phyloP scores from a whole-genome alignment of 257 asterid genomes.

The Scutellaria barbata region DNA sequence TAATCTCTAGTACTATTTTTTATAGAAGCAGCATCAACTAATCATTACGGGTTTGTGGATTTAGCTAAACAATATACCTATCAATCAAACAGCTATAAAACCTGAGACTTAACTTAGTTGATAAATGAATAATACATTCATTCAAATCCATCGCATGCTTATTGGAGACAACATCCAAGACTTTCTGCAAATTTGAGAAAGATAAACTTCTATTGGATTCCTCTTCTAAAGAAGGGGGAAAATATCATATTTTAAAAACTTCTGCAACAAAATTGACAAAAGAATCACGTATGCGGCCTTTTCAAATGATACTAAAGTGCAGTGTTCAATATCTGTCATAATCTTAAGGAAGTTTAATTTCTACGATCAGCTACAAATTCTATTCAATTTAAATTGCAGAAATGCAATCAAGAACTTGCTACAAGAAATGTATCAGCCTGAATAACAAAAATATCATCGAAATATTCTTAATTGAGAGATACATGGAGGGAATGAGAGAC shows the following conservation, averaged over 20 bases:
- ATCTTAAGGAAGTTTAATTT: not conserved
- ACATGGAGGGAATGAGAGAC: not conserved
- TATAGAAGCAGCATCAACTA: not conserved
- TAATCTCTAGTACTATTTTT: not conserved
- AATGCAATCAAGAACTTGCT: not conserved
- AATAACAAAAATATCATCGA: not conserved
- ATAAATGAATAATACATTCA: not conserved
- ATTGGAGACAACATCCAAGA: not conserved
- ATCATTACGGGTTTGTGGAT: not conserved
- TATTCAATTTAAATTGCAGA: not conserved
- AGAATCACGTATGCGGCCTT: not conserved
- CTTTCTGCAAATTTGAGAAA: not conserved
- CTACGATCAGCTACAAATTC: constrained; percentile 5
- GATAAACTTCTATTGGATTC: not conserved
- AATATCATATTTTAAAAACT: not conserved
- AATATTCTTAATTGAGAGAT: not conserved
- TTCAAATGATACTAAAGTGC: constrained; percentile 3
- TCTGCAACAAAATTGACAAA: not conserved
- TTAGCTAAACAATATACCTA: not conserved
- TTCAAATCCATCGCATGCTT: not conserved
- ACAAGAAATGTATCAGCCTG: not conserved
- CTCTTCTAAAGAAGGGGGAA: not conserved
- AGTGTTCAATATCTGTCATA: not conserved
- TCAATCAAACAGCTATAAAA: not conserved
- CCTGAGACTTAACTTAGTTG: not conserved